Base-by-base conservation (phyloP, 768 basidiomycete species). In the Pisolithus albus region DNA sequence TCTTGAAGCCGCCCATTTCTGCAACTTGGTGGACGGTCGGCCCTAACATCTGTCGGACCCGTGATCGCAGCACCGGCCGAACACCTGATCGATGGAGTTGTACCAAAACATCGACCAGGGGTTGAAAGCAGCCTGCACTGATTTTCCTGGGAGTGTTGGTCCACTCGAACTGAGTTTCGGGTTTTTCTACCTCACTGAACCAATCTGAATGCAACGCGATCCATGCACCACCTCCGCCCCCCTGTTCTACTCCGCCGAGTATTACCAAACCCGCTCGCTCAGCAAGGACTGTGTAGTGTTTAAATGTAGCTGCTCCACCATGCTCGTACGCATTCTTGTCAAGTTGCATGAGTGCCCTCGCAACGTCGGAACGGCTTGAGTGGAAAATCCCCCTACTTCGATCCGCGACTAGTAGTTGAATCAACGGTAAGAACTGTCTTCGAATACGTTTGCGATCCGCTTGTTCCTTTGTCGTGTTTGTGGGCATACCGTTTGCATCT, bases 321-420 rank as follows among this genome's bases (percentile, higher is more conserved):
- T 58, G 63, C 41, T 40, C 44, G 49, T 71, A 69, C 30, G 56
- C 42, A 26, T 55, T 42, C 16, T 61, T 61, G 40, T 72, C 68
- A 19, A 16, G 19, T 26, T 59, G 46, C 16, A 57, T 5, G 1
- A 81, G 61, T 16, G 68, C 65, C 13, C 57, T 0, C 4, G 71
- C 74, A 18, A 81, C 52, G 1, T 7, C 52, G 15, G 75, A 72
- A 16, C 76, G 74, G 4, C 66, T 61, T 11, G 76, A 69, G 16
- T 58, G 67, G 26, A 37, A 0, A 24, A 61, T 52, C 5, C 75
- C 75, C 6, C 63, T 66, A 11, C 55, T 52, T 30, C 58, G 62
- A 18, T 55, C 59, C 28, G 51, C 56, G 18, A 68, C 47, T 26
- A 68, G 49, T 46, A 49, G 39, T 15, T 56, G 37, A 30, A 68